Base-by-base conservation (phyloP, 1,284 basidiomycete genomes). In the Leccinum variabile region DNA sequence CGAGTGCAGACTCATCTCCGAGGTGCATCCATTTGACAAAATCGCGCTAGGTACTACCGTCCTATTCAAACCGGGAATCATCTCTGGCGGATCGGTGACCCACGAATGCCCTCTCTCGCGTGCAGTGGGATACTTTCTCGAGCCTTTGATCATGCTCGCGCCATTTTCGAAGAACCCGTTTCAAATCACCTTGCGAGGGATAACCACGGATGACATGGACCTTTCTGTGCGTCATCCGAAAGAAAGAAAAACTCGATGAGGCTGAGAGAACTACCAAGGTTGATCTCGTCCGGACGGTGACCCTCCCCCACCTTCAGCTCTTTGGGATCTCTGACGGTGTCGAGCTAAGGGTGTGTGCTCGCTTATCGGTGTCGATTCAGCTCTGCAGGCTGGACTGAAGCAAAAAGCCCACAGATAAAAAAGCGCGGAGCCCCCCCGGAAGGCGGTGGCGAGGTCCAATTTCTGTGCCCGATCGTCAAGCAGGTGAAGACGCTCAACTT, bases 151-250 rank as follows among this genome's bases (percentile, higher is more conserved):
- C 10, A 91, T 94, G 78, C 81, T 99, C 2, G 96, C 94, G 1
- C 95, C 96, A 0, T 99, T 99, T 74, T 85, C 94, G 37, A 99
- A 99, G 80, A 91, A 87, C 68, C 89, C 95, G 3, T 73, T 99
- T 54, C 82, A 89, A 54, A 76, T 98, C 28, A 95, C 89, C 1
- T 76, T 99, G 56, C 84, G 85, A 62, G 97, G 97, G 2, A 89
- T 99, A 62, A 99, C 97, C 0, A 94, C 94, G 1, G 92, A 95
- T 71, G 91, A 92, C 54, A 80, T 86, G 65, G 94, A 97, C 72
- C 87, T 97, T 65, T 94, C 92, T 37, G 97, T 94, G 68, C 67
- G 88, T 74, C 57, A 35, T 59, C 35, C 16, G 9, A 22, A 50
- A 54, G 8, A 32, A 1, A 41, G 16, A 3, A 41, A 41, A n/a